Base-by-base conservation (phyloP, 441 rosid species). In the Aleurites moluccanus region DNA sequence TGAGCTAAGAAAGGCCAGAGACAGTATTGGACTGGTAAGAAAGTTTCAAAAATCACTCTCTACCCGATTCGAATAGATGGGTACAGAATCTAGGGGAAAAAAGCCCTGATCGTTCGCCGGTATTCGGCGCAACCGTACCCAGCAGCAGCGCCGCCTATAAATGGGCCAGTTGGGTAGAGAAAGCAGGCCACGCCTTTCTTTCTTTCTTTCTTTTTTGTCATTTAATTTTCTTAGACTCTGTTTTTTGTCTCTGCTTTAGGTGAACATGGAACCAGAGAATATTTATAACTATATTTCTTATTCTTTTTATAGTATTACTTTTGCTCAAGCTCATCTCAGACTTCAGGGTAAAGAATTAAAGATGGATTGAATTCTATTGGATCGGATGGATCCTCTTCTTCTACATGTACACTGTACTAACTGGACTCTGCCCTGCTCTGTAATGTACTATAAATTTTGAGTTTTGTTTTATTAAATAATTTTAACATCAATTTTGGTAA, bases 171-270 rank as follows among this genome's bases (percentile, higher is more conserved):
- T 38, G 38, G 40, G 40, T 38, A 38, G 40, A 38, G 40, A 52
- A 52, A 64, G 70, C 83, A 79, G 79, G 75, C 80, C 87, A 82
- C 85, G 87, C 87, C 84, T 78, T 28, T 40, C 45, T 11, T 8
- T 42, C 67, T n/a, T 47, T n/a, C n/a, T n/a, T n/a, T n/a, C n/a
- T n/a, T n/a, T n/a, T 59, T 75, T 33, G 9, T 20, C 27, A 16
- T 27, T 44, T 50, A 50, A 35, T 20, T 72, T 72, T 47, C 20
- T 15, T 60, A 38, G n/a, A 28, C 6, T n/a, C n/a, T 50, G 69
- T 52, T 63, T 77, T 30, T 70, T 82, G 85, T 80, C 82, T 60
- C 55, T 57, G 81, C 81, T 76, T 84, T 76, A 59, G 66, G 81
- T 75, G 69, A 74, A 78, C 82, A 74, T n/a, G 7, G 4, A 35